These are phyloP conservation scores for Myriosclerotinia curreyana DNA, from an alignment of 2,329 filamentous ascomycete species.

Conservation along the genomic window DNA sequence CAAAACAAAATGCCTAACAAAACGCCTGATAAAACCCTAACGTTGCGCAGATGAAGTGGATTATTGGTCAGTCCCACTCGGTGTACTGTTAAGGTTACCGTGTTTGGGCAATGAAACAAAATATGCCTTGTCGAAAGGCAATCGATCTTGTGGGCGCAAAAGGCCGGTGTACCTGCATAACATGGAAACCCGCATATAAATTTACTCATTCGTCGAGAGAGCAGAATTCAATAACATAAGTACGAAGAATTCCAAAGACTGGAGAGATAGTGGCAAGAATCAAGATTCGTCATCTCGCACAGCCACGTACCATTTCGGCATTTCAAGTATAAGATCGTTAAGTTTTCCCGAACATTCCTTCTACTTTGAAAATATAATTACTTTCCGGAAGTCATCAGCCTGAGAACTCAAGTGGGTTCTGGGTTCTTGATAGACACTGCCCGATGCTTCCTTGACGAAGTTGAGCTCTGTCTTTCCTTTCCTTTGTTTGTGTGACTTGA, in stretches of 20 bases:
- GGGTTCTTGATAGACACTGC: constrained; percentile 1
- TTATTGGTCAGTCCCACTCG: constrained; percentile 10
- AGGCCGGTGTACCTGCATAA: constrained; percentile 8
- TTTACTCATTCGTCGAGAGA: constrained; percentile 4
- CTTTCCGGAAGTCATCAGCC: background rate
- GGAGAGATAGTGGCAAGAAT: constrained; percentile 8
- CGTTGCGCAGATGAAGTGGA: background rate
- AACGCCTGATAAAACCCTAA: background rate
- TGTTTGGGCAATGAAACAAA: constrained; percentile 6
- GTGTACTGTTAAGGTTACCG: constrained; percentile 6
- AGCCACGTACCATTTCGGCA: background rate
- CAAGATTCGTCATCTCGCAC: background rate
- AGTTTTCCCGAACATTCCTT: background rate
- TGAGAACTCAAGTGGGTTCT: background rate
- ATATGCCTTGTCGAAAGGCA: constrained; percentile 2
- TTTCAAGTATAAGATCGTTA: background rate
- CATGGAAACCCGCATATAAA: constrained; percentile 4
- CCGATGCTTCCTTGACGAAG: constrained; percentile 4
- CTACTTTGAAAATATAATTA: background rate
- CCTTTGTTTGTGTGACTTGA: background rate
- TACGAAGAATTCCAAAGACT: background rate
- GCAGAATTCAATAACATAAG: background rate
- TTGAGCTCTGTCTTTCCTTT: background rate
- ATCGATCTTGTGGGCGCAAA: background rate
- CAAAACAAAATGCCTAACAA: background rate